A percentile compares a stretch with the other conserved stretches of the same genome.
phyloP scores from a whole-genome alignment of 2,329 filamentous ascomycete genomes.

The Aurifilum marmelostoma region DNA sequence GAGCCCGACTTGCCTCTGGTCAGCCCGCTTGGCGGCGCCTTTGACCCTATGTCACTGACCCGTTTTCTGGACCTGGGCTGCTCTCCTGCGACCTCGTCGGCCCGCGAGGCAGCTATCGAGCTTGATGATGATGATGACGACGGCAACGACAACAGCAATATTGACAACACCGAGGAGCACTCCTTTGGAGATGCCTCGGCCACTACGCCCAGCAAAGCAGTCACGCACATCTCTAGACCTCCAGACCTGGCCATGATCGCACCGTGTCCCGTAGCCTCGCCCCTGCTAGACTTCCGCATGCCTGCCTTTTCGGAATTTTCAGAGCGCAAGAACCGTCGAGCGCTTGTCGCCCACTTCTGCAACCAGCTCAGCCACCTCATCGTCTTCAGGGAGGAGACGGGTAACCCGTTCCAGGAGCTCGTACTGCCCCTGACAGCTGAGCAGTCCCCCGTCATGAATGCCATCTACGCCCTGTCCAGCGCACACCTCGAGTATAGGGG shows the following conservation, averaged over 20 bases:
- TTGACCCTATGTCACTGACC: constrained; percentile 23
- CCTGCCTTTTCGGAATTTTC: constrained; percentile 63
- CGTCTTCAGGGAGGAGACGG: constrained; percentile 64
- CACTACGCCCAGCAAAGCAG: constrained; percentile 7
- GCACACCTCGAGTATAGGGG: constrained; percentile 77
- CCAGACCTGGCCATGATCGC: constrained; percentile 48
- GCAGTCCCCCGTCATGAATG: constrained; percentile 70
- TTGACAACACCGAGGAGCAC: constrained; percentile 9
- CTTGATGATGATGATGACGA: constrained; percentile 28
- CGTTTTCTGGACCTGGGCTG: constrained; percentile 20
- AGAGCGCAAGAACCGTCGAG: constrained; percentile 55
- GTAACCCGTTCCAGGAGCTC: constrained; percentile 66
- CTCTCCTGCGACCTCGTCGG: constrained; percentile 12
- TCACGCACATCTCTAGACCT: constrained; percentile 35
- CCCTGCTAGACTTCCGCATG: constrained; percentile 53
- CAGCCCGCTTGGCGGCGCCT: constrained; percentile 27
- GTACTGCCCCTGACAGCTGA: constrained; percentile 61
- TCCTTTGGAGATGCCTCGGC: background rate
- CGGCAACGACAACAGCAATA: constrained; percentile 2
- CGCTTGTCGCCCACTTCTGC: constrained; percentile 64
- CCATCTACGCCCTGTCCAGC: constrained; percentile 80
- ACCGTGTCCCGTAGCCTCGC: constrained; percentile 43
- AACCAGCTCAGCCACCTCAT: constrained; percentile 67
- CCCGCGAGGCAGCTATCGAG: constrained; percentile 18
- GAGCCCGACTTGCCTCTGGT: constrained; percentile 23